Evolutionary conservation across 495 filamentous ascomycete genomes (phyloP), one percentile per base, ranked within the genome.

Genomic region (Aspergillus funiculosus): DNA sequence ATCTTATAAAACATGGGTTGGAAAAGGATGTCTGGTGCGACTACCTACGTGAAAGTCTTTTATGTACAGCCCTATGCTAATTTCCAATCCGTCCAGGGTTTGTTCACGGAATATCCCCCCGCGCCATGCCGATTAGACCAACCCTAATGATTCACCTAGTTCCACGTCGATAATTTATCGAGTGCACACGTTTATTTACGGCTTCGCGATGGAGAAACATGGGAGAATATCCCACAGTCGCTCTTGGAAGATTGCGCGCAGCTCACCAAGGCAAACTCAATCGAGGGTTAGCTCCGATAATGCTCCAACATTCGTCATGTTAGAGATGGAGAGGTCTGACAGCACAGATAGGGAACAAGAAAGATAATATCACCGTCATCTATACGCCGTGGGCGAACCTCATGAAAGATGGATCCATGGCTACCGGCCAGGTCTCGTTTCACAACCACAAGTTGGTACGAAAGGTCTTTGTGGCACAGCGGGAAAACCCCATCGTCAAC

Each of bases 371-470:
- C 48, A 94, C 86, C 11, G 68, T 98, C 44, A 90, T 98, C 54
- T 98, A 97, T 67, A 98, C 92, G 2, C 94, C 92, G 14, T 97
- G 94, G 94, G 86, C 87, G 29, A 98, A 98, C 59, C 81, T 98
- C 5, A 82, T 85, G 63, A 98, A 97, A 61, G 87, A 92, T 54
- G 90, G 89, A n/a, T 84, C 80, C 56, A 98, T 98, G 92, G 89
- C 88, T 3, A 82, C 81, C 3, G 92, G 92, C 17, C 92, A 98
- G 63, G 92, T 98, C 39, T 82, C 86, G 30, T 98, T 96, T 69
- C 88, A 94, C 56, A 90, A 96, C 64, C 77, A 72, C n/a, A 83
- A 83, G 58, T 44, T 87, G 66, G 90, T 95, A 54, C 89, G 85
- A 62, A 81, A 81, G 46, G 69, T 92, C 44, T 78, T 92, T 22